Conservation (phyloP, 2,329 filamentous ascomycete species). For the Diaporthe humulicola region DNA sequence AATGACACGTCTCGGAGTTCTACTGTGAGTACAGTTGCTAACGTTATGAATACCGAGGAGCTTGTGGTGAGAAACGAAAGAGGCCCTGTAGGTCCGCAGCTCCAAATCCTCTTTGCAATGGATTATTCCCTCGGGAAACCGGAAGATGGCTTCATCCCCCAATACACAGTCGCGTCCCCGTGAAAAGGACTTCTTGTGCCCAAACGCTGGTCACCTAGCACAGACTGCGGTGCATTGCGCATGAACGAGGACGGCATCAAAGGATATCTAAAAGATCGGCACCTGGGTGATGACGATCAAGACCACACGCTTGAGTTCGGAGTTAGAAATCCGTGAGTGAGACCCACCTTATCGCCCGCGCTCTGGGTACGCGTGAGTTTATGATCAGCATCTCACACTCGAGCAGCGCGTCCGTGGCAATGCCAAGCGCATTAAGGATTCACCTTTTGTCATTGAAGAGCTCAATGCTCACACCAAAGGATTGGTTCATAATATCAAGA, state of each 20-base stretch:
- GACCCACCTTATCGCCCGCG: too few relatives aligned
- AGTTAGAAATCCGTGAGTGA: not conserved
- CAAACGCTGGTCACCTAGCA: not conserved
- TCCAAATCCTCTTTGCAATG: not conserved
- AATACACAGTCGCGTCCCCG: not conserved
- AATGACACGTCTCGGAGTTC: rapidly evolving
- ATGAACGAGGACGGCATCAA: conserved; percentile 7
- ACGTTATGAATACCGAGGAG: not conserved
- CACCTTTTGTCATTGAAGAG: conserved; percentile 12
- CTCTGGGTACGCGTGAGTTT: too few relatives aligned
- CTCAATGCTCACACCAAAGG: conserved; percentile 31
- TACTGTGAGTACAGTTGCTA: not conserved
- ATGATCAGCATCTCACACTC: not conserved
- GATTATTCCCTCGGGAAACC: conserved; percentile 19
- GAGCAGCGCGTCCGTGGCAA: conserved; percentile 15
- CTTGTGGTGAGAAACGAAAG: conserved; percentile 16
- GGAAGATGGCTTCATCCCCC: conserved; percentile 9
- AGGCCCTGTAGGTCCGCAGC: not conserved
- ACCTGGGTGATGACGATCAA: conserved; percentile 12
- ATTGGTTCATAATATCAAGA: conserved; percentile 26
- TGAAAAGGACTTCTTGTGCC: not conserved
- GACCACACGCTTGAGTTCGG: conserved; percentile 10
- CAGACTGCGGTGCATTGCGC: conserved; percentile 28
- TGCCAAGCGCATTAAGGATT: conserved; percentile 24
- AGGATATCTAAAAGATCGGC: conserved; percentile 2